These are phyloP conservation scores for Anthracocystis panici-leucophaei DNA, from an alignment of 1,284 basidiomycete species.

Conservation along the genomic window DNA sequence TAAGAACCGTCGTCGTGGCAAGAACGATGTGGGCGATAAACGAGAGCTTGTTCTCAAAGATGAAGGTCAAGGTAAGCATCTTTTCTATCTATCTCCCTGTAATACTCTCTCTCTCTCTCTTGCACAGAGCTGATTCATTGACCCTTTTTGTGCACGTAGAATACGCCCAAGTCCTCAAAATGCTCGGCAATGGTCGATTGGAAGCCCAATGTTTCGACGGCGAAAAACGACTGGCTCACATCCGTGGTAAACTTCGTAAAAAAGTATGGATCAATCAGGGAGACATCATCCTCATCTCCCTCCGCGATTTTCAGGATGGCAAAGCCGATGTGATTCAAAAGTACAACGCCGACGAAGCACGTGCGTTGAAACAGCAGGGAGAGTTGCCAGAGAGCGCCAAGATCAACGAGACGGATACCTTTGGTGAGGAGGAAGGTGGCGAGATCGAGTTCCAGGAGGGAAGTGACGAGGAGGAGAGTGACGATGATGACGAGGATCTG, in stretches of 20 bases:
- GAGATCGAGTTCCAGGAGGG: conserved; percentile 70
- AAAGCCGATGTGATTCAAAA: conserved; percentile 99
- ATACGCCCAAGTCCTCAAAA: conserved; percentile 98
- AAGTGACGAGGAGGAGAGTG: conserved; percentile 65
- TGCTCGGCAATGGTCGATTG: conserved; percentile 97
- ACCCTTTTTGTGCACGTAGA: conserved; percentile 68
- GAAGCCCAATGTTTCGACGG: conserved; percentile 99
- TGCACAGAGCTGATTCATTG: too few relatives aligned
- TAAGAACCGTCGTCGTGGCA: conserved; percentile 98
- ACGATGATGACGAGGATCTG: conserved; percentile 61
- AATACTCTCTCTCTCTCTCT: background rate
- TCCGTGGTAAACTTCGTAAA: conserved; percentile 98
- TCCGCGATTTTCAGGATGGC: conserved; percentile 99
- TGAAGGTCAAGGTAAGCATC: conserved; percentile 83
- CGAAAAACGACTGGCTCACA: conserved; percentile 96
- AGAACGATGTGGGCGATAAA: conserved; percentile 99
- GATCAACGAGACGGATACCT: conserved; percentile 96
- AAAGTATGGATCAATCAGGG: conserved; percentile 99
- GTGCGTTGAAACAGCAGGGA: conserved; percentile 95
- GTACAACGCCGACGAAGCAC: conserved; percentile 91
- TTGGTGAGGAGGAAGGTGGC: conserved; percentile 81
- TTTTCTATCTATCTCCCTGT: conserved; percentile 18
- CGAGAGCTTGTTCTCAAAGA: conserved; percentile 98
- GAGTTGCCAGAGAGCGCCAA: conserved; percentile 97
- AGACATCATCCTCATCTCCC: conserved; percentile 94